Conservation (phyloP, 257 asterid species). For the Penstemon newberryi region DNA sequence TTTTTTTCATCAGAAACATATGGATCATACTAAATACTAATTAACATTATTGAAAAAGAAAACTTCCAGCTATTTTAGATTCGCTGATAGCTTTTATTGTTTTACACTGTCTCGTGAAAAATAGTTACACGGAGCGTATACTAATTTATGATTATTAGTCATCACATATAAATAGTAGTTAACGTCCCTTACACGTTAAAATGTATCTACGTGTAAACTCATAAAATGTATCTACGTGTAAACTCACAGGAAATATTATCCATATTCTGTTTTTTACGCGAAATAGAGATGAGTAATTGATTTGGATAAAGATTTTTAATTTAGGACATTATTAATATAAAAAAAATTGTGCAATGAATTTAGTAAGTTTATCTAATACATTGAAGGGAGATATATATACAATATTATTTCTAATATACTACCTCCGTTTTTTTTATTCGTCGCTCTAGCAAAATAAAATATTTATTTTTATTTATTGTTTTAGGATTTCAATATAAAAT, state of each 20-base stretch:
- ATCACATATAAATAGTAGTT: constrained; percentile 12
- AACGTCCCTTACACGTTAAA: constrained; percentile 44
- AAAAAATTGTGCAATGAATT: too few species aligned
- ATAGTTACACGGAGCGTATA: constrained; percentile 11
- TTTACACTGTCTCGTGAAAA: constrained; percentile 28
- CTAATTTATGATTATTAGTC: neutral
- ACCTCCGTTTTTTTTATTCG: too few species aligned
- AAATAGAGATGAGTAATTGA: constrained; percentile 28
- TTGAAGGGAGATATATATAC: too few species aligned
- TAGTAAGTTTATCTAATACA: too few species aligned
- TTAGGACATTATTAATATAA: too few species aligned
- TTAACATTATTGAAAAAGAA: neutral
- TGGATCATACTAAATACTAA: constrained; percentile 9
- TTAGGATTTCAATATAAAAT: too few species aligned
- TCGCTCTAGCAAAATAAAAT: too few species aligned
- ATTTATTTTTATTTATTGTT: too few species aligned
- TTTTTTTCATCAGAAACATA: constrained; percentile 28
- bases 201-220: constrained; percentile 30
- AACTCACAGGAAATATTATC: constrained; percentile 5
- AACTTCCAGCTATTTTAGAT: constrained; percentile 11
- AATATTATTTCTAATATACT: too few species aligned
- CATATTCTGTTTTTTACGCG: constrained; percentile 16
- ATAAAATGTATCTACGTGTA: constrained; percentile 28
- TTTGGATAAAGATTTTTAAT: constrained; percentile 21
- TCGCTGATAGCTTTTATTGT: too few species aligned